These are phyloP conservation scores for Paecilomyces dactylethromorphus DNA, from an alignment of 2,329 filamentous ascomycete species.

Conservation along the genomic window DNA sequence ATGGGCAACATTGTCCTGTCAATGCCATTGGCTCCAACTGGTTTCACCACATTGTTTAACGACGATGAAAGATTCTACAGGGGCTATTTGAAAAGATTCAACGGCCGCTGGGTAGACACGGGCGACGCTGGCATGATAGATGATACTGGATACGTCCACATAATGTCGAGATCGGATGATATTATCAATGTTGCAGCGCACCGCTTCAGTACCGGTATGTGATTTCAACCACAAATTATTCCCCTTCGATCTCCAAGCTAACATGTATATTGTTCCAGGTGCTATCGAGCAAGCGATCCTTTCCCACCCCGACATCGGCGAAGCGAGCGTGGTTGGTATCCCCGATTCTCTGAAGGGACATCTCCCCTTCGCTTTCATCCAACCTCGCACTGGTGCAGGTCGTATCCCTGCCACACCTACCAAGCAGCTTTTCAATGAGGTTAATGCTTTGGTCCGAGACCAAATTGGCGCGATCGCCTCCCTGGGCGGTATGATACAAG, in stretches of 20 bases:
- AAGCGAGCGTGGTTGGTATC: constrained; percentile 80
- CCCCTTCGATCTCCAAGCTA: background rate
- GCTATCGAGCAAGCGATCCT: constrained; percentile 88
- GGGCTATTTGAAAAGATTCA: constrained; percentile 76
- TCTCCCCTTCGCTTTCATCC: constrained; percentile 84
- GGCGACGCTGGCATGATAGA: constrained; percentile 88
- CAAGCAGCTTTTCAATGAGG: constrained; percentile 36
- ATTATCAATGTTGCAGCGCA: constrained; percentile 96
- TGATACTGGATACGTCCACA: constrained; percentile 57
- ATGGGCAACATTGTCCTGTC: constrained; percentile 92
- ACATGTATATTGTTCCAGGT: constrained; percentile 44
- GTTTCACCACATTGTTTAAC: constrained; percentile 77
- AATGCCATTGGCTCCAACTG: constrained; percentile 76
- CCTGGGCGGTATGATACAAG: constrained; percentile 78
- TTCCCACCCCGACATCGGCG: constrained; percentile 69
- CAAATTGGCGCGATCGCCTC: constrained; percentile 85
- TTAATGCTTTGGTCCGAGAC: constrained; percentile 56
- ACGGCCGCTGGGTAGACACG: constrained; percentile 80
- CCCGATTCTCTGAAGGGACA: constrained; percentile 84
- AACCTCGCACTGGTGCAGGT: constrained; percentile 42
- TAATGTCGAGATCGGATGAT: constrained; percentile 67
- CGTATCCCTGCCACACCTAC: constrained; percentile 29
- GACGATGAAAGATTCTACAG: constrained; percentile 82
- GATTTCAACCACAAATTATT: background rate
- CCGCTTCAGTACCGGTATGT: constrained; percentile 73